Conservation (phyloP, 2,329 filamentous ascomycete genomes). For the Pseudogymnoascus sp. region DNA sequence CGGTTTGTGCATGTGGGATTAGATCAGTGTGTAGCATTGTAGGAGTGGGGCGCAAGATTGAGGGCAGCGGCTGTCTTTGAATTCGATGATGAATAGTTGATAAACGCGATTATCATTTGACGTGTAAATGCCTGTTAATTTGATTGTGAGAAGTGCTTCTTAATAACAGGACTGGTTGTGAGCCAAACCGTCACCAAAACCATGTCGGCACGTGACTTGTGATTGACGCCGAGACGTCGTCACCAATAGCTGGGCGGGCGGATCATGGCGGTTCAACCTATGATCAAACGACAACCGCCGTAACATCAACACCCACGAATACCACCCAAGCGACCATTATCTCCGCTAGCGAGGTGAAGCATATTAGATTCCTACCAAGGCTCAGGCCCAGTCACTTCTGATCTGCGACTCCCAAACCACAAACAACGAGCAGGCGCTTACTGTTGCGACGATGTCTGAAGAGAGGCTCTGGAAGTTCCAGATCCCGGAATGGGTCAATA, state of each 20-base stretch:
- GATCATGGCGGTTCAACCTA: not conserved
- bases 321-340: not conserved
- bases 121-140: not conserved
- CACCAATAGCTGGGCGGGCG: constrained; percentile 1
- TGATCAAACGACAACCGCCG: not conserved
- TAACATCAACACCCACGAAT: not conserved
- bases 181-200: not conserved
- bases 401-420: not conserved
- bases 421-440: constrained; percentile 5
- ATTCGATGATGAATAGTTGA: constrained; percentile 8
- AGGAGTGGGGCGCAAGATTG: constrained; percentile 8
- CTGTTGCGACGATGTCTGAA: constrained; percentile 46
- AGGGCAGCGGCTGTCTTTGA: constrained; percentile 9
- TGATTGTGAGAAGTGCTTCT: constrained; percentile 5
- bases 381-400: not conserved
- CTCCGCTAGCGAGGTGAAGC: not conserved
- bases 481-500: constrained; percentile 62
- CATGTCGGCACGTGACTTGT: not conserved
- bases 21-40: constrained; percentile 11
- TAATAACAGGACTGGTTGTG: not conserved
- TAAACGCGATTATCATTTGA: constrained; percentile 9
- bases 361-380: not conserved
- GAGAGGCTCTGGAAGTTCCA: constrained; percentile 63
- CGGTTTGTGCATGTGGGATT: constrained; percentile 8
- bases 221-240: constrained; percentile 3